These are phyloP conservation scores for Vitis vinifera DNA, from an alignment of 164 flowering plant species.

Conservation along the genomic window DNA sequence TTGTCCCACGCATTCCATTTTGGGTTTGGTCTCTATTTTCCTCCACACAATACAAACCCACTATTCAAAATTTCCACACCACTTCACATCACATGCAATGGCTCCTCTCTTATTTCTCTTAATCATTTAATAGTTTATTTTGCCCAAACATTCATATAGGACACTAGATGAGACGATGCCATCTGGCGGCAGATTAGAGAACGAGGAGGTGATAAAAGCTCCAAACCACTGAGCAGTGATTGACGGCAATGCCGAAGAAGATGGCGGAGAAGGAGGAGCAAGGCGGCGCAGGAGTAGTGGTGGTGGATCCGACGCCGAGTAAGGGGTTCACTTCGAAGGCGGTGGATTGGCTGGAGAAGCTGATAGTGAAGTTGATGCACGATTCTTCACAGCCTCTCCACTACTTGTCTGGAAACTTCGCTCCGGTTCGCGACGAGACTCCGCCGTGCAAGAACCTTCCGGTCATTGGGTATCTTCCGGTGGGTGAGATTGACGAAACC, in stretches of 20 bases:
- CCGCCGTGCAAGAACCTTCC: conserved; percentile 67
- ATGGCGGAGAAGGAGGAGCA: conserved; percentile 19
- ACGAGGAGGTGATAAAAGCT: conserved; percentile 1
- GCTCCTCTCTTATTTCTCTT: too few species aligned
- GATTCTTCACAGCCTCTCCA: conserved; percentile 60
- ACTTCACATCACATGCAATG: too few species aligned
- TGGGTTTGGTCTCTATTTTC: too few species aligned
- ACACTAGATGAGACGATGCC: not conserved
- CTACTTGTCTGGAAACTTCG: conserved; percentile 76
- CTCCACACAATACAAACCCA: too few species aligned
- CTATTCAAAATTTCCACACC: too few species aligned
- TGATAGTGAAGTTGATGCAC: conserved; percentile 61
- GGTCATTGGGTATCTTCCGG: conserved; percentile 74
- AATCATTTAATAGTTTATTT: too few species aligned
- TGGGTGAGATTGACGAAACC: conserved; percentile 14
- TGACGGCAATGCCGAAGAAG: not conserved
- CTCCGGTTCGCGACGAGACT: conserved; percentile 71
- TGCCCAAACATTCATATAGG: not conserved
- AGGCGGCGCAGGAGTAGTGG: conserved; percentile 31
- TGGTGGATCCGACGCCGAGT: conserved; percentile 63
- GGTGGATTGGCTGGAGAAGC: conserved; percentile 58
- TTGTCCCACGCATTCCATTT: too few species aligned
- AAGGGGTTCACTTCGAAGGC: conserved; percentile 53
- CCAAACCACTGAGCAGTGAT: too few species aligned
- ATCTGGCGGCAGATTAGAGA: not conserved